Evolutionary conservation across 2,329 filamentous ascomycete species (phyloP), one percentile per base, ranked within the genome.

Genomic region (Diaporthe amygdali): DNA sequence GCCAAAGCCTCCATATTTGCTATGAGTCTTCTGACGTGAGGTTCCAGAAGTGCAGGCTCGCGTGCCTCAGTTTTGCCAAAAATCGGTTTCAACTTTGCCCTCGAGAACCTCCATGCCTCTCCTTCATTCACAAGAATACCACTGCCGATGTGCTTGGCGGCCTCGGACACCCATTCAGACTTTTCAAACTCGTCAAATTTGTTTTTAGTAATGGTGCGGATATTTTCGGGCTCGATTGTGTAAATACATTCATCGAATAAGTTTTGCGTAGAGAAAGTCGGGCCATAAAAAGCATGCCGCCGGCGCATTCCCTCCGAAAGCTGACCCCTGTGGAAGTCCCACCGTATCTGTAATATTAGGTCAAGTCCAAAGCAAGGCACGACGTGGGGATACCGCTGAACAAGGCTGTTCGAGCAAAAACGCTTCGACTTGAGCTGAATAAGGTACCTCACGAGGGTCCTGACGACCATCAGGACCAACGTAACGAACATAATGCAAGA

Each of bases 111-210:
- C 72, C 72, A 73, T 1, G 69, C 69, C 25, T 66, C 61, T 20
- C 72, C 69, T 20, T 73, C 69, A 22, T 71, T 73, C 51, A 71
- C 15, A 12, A 73, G 69, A 7, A 73, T 64, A 39, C 72, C 72
- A 34, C 27, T 55, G 4, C 69, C 72, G 47, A 73, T 46, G n/a
- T 73, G 66, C 17, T 70, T 73, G 9, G 66, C 59, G 12, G 72
- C 72, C 44, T 72, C 72, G 6, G 25, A 30, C 2, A 52, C 72
- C 72, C 72, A 73, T 5, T 20, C 51, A 2, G 72, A 41, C 66
- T 73, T 73, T 30, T 67, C 66, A 15, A 66, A 73, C 8, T 67
- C 39, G 20, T 17, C n/a, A n/a, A 51, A 67, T 14, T 54, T n/a
- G 14, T 15, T 22, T 4, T 61, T 59, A 7, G 66, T 69, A 22